A percentile compares a stretch with the other conserved stretches of the same genome.
Evolutionary conservation across 805 yeast species (phyloP).

Genomic region (Saturnispora saitoi): DNA sequence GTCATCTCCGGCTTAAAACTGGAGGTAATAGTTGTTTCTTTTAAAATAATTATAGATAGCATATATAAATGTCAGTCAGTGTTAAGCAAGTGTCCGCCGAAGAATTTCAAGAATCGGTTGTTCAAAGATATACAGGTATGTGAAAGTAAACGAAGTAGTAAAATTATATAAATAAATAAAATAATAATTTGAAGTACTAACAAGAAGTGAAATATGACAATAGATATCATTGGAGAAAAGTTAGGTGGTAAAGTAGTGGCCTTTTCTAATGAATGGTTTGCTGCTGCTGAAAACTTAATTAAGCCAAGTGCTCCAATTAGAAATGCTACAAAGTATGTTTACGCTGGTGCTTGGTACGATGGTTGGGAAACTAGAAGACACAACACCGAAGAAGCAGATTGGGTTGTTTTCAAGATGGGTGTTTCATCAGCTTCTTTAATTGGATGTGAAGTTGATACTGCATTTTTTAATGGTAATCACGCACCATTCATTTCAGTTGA

Average conservation of each 20-base stretch:
- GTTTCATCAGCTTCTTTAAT: slow-evolving; percentile 70
- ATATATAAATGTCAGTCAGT: slow-evolving; percentile 7
- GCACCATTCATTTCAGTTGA: slow-evolving; percentile 88
- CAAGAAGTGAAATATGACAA: not conserved
- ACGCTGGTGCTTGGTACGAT: slow-evolving; percentile 94
- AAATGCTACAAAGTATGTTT: slow-evolving; percentile 70
- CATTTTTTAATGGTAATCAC: slow-evolving; percentile 90
- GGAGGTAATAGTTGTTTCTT: too few species aligned
- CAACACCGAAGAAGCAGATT: slow-evolving; percentile 75
- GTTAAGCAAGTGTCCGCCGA: slow-evolving; percentile 22
- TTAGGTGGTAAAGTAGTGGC: slow-evolving; percentile 68
- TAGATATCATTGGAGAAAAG: slow-evolving; percentile 75
- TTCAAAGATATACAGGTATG: slow-evolving; percentile 44
- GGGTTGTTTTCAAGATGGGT: slow-evolving; percentile 79
- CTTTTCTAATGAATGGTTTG: slow-evolving; percentile 90
- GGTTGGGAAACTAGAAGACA: slow-evolving; percentile 99
- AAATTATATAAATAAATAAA: too few species aligned
- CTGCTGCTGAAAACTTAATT: slow-evolving; percentile 80
- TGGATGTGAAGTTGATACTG: slow-evolving; percentile 88
- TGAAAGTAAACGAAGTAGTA: not conserved
- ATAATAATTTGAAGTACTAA: too few species aligned
- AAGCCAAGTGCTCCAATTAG: slow-evolving; percentile 74
- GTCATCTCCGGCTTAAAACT: too few species aligned
- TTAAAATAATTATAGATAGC: too few species aligned
- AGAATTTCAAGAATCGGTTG: slow-evolving; percentile 39